Evolutionary conservation across 768 basidiomycete species (phyloP), one percentile per base, ranked within the genome.

Genomic region (Suillus clintonianus): DNA sequence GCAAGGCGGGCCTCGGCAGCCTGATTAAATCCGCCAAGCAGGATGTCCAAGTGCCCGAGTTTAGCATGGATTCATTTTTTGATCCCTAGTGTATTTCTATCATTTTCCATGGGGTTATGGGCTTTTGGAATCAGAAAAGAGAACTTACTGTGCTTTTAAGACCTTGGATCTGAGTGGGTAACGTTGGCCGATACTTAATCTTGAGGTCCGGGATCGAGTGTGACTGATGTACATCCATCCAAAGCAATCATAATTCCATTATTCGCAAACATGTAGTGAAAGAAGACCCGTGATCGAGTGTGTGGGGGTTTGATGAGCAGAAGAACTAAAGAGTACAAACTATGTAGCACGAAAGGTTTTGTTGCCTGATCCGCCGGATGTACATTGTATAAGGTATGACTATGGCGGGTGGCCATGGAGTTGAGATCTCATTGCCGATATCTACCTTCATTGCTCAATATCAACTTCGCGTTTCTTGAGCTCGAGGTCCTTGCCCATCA

Each of bases 11-110:
- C 9, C 76, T 96, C 45, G 96, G 95, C 4, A 91, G 84, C 68
- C 77, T 97, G 71, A 89, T 97, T 81, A 95, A 92, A 78, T 87
- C 90, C n/a, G 93, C 95, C 15, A 95, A 94, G 74, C 89, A 92
- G 72, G 90, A 95, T 76, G 84, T 92, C 53, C 80, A 88, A 70
- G 89, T 92, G 64, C 90, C 92, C 27, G 94, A 97, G 69, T 97
- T 97, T 71, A 87, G 94, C 75, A 93, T 97, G 87, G 80, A 81
- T 71, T 84, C 87, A n/a, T 96, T 96, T 74, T 85, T 68, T 89
- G 75, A 79, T 62, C 34, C 51, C 37, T 70, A 53, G 19, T 53
- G 32, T 11, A 34, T 51, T 30, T 15, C 30, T 17, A 30, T 51
- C 27, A 19, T 15, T 10, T 51, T 27, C 30, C 9, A 51, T 51